Base-by-base conservation (phyloP, 2,329 filamentous ascomycete genomes). In the Fusarium tuaranense region DNA sequence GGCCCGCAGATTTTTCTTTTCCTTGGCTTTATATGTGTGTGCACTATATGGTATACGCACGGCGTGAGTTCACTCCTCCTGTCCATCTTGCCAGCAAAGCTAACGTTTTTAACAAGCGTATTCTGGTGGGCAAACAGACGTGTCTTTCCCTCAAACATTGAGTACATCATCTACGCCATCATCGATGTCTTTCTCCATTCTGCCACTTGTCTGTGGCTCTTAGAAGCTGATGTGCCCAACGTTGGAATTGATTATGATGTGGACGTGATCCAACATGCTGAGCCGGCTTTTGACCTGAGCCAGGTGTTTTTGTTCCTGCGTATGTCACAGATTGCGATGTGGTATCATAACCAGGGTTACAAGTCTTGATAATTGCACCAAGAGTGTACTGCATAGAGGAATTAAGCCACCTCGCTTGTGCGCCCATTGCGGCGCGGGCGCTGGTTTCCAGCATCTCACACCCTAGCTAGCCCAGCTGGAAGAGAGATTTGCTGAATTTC, bases 81-180 rank as follows among this genome's bases (percentile, higher is more conserved):
- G n/a, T 46, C 39, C 39, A 46, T 48, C 9, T 48, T 34, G 14
- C 10, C n/a, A 22, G 39, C 39, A 34, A 48, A 44, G 39, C 59
- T 62, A 48, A 62, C 59, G 48, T 62, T 38, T 38, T 9, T 16
- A 36, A 38, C 20, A 59, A 41, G 55, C 55, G n/a, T 59, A 32
- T 38, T 59, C 55, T 59, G 55, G 55, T 38, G 55, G 55, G 55
- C 55, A 36, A 59, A 59, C 55, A 59, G 55, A 36, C 55, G 32
- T 9, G 32, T 59, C 32, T 59, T 59, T 38, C 55, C 55, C 27
- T 59, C 55, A 59, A 39, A 59, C 55, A 59, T 22, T 22, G 55
- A 59, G 55, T 59, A 59, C 30, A 59, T 59, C 32, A 38, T 59
- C 32, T 59, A 59, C 55, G 32, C 55, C 55, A 59, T 59, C 55